Evolutionary conservation across 352 stramenopile genomes (phyloP), one percentile per base, ranked within the genome.

Genomic region (Globisporangium mamillatum): DNA sequence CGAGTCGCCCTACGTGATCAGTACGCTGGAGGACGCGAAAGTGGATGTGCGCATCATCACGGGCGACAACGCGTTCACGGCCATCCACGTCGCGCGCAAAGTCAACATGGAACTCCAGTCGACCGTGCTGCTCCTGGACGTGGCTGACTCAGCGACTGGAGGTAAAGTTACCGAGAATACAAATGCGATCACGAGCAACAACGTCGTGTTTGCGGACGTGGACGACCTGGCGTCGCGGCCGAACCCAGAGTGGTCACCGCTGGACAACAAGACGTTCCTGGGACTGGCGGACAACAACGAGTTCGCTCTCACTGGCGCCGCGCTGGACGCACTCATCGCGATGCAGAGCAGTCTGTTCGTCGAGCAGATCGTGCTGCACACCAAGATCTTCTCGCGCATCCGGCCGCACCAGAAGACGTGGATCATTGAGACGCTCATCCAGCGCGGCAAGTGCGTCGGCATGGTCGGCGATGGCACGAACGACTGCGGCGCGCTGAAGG

Each of bases 401-500:
- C 78, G 78, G 1, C 88, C 88, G 1, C 80, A 93, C 32, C 82
- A 90, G 41, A 96, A 94, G 74, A 84, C 81, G n/a, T 92, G 83
- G 84, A 80, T 94, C 61, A 72, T 94, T 14, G 77, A 92, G 71
- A 84, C 71, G 7, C 73, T 94, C 14, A 93, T 93, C 56, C 58
- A 70, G 65, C 67, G 65, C 7, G 81, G 81, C 22, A 75, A 75
- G 10, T 85, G 72, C 56, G 83, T 92, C 7, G 84, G 82, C 7
- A 92, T 94, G 86, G 81, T 84, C 5, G 84, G 84, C 14, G 84
- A 93, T 56, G 85, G 85, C 36, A 86, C 79, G 2, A 98, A 98
- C 68, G 91, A 97, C 67, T 97, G 90, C 66, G 92, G 92, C n/a
- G 91, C 90, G 5, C 72, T 97, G 3, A 97, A 96, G 70, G 82